Evolutionary conservation across 192 early-diverging fungal species (phyloP).

Genomic region (Coemansia sp.): DNA sequence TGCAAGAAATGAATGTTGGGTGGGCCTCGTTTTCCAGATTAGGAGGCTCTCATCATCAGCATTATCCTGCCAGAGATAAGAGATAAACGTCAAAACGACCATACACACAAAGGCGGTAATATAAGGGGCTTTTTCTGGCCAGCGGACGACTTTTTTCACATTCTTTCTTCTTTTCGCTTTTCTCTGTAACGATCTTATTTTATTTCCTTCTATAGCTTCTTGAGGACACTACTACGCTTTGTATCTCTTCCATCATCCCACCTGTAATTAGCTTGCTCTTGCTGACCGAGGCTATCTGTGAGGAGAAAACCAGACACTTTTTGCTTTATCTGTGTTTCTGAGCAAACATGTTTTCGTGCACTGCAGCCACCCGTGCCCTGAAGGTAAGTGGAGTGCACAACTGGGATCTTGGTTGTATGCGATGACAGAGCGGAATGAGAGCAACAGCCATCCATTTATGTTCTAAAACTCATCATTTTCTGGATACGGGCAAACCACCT

Average conservation of each 20-base stretch:
- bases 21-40: not conserved
- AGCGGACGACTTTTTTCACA: not conserved
- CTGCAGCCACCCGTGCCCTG: conserved; percentile 23
- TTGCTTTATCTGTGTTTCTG: not conserved
- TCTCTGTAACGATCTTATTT: conserved; percentile 9
- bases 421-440: not conserved
- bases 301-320: not conserved
- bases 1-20: not conserved
- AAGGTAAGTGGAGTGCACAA: conserved; percentile 17
- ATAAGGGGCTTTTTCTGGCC: too few relatives aligned
- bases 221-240: not conserved
- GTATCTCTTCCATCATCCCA: not conserved
- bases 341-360: conserved; percentile 32
- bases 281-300: too few relatives aligned
- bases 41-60: not conserved
- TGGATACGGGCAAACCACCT: too few relatives aligned
- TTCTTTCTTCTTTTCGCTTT: conserved; percentile 7
- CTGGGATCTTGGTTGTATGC: not conserved
- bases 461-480: not conserved
- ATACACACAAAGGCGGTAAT: not conserved
- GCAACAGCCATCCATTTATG: not conserved
- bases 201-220: conserved; percentile 1
- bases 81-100: not conserved
- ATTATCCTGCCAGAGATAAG: conserved; percentile 14
- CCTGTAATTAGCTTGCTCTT: not conserved